These are phyloP conservation scores for Prunus mira DNA, from an alignment of 306 rosid species.

Conservation along the genomic window DNA sequence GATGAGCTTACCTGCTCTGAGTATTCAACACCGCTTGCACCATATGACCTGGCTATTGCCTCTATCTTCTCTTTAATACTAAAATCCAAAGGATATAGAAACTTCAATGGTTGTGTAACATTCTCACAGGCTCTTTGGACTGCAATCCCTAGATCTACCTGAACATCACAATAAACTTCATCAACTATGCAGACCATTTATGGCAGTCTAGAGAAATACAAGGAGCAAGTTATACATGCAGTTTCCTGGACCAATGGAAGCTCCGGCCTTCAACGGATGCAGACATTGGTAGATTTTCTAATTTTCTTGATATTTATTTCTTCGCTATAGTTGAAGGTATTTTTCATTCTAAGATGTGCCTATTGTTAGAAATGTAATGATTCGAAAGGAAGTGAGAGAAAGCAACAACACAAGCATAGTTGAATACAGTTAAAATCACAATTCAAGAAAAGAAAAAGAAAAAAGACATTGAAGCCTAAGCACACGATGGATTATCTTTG, in stretches of 20 bases:
- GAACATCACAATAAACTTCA: slow-evolving; percentile 25
- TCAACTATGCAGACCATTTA: slow-evolving; percentile 16
- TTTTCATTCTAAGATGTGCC: background rate
- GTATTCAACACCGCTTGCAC: slow-evolving; percentile 82
- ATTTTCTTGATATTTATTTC: background rate
- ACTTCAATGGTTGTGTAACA: slow-evolving; percentile 68
- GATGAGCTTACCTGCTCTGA: slow-evolving; percentile 72
- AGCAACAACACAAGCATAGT: background rate
- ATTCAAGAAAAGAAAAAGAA: background rate
- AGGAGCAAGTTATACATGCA: background rate
- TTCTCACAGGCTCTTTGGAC: slow-evolving; percentile 90
- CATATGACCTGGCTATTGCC: slow-evolving; percentile 93
- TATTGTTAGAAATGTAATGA: background rate
- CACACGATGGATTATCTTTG: background rate
- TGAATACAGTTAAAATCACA: background rate
- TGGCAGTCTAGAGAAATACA: background rate
- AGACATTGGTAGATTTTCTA: background rate
- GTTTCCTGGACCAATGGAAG: background rate
- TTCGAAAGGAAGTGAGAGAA: background rate
- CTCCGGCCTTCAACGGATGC: background rate
- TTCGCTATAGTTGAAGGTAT: background rate
- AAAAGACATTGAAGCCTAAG: background rate
- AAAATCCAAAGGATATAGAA: slow-evolving; percentile 71
- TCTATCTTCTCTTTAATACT: slow-evolving; percentile 86
- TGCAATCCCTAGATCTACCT: slow-evolving; percentile 91